A percentile compares a stretch with the other conserved stretches of the same genome.
Evolutionary conservation across 2,329 filamentous ascomycete genomes (phyloP).

Genomic region (Phialophora expanda): DNA sequence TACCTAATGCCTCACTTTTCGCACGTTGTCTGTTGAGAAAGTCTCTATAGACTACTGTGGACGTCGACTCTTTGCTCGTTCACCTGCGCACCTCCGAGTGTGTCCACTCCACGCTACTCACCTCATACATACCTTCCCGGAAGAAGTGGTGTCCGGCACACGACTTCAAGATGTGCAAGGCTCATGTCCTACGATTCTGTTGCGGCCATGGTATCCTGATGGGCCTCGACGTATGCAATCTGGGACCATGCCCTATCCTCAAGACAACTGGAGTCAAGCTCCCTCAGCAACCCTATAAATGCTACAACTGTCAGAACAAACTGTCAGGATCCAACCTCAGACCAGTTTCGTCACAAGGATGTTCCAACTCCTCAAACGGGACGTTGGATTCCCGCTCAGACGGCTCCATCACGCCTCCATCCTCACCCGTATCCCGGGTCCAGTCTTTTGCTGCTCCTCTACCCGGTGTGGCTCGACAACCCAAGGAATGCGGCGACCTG

Average conservation of each 20-base stretch:
- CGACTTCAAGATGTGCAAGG: conserved; percentile 37
- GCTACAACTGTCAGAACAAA: conserved; percentile 39
- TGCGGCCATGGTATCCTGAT: conserved; percentile 39
- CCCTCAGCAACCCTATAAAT: conserved; percentile 40
- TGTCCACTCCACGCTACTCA: conserved; percentile 19
- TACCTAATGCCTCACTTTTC: conserved; percentile 14
- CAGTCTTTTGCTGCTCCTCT: conserved; percentile 31
- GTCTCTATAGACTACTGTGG: conserved; percentile 16
- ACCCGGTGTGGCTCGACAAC: conserved; percentile 35
- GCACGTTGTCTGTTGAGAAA: conserved; percentile 14
- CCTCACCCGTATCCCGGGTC: conserved; percentile 30
- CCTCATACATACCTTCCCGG: neutral
- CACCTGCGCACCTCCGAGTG: conserved; percentile 11
- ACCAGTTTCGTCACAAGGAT: conserved; percentile 25
- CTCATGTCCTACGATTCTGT: conserved; percentile 39
- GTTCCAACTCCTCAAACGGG: conserved; percentile 34
- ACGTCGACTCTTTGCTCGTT: conserved; percentile 14
- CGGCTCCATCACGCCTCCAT: conserved; percentile 25
- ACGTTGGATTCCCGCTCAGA: conserved; percentile 34
- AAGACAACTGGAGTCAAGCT: conserved; percentile 37
- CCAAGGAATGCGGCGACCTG: conserved; percentile 31
- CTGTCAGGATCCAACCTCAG: conserved; percentile 24
- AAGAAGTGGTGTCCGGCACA: neutral
- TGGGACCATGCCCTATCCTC: conserved; percentile 36
- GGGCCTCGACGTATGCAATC: conserved; percentile 35